Conservation (phyloP, 257 asterid species). For the Salvia splendens region DNA sequence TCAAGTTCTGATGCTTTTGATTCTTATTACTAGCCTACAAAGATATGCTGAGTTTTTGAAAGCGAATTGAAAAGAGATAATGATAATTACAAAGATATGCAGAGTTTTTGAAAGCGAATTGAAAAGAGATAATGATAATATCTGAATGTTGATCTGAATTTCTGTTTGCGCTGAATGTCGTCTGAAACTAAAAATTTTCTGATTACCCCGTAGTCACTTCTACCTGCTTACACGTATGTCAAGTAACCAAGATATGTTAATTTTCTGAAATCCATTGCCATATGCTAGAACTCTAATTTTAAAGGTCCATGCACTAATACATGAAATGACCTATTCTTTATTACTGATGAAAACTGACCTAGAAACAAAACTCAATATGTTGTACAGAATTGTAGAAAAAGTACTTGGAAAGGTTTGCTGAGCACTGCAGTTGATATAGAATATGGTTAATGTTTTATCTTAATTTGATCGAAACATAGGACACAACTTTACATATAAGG, state of each 20-base stretch:
- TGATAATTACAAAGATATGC: background rate
- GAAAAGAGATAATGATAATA: background rate
- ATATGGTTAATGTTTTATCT: background rate
- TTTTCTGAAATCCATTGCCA: slow-evolving; percentile 7
- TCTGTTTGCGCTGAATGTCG: background rate
- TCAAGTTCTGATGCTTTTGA: background rate
- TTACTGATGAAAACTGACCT: background rate
- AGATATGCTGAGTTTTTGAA: background rate
- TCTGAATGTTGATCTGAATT: background rate
- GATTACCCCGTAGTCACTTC: slow-evolving; percentile 18
- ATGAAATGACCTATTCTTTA: background rate
- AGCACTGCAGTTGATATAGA: background rate
- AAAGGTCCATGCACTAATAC: slow-evolving; percentile 5
- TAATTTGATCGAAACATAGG: background rate
- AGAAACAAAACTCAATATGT: background rate
- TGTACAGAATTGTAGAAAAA: background rate
- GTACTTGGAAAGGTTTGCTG: background rate
- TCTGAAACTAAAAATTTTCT: background rate
- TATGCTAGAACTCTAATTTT: slow-evolving; percentile 1
- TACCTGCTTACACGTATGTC: slow-evolving; percentile 16
- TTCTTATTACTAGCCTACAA: background rate
- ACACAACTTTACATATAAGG: slow-evolving; percentile 2
- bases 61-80: background rate
- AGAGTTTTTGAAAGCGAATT: slow-evolving; percentile 1
- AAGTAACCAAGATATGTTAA: background rate